A percentile compares a stretch with the other conserved stretches of the same genome.
Evolutionary conservation across 1,139 yeast species (phyloP).

Genomic region (Yarrowia galli): DNA sequence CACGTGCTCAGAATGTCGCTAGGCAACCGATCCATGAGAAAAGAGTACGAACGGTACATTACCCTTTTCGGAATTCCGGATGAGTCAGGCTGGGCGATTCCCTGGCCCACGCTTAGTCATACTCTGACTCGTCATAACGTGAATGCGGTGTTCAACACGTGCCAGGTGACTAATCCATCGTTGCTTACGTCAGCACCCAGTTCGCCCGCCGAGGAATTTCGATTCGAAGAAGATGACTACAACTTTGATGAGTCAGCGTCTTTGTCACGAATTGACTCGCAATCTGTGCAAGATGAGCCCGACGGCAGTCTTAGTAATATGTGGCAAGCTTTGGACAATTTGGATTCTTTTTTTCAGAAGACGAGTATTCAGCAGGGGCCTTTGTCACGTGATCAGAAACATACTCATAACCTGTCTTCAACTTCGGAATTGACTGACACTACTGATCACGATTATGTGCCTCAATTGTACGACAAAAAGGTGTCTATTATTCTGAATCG

Average conservation of each 20-base stretch:
- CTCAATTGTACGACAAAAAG: conserved; percentile 79
- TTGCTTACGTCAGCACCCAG: conserved; percentile 43
- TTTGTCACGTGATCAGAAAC: conserved; percentile 44
- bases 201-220: conserved; percentile 47
- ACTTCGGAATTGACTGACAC: conserved; percentile 56
- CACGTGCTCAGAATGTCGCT: conserved; percentile 91
- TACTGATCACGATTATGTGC: conserved; percentile 60
- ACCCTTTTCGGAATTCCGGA: conserved; percentile 95
- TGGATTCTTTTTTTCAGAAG: conserved; percentile 89
- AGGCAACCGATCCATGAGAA: conserved; percentile 78
- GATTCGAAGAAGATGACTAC: conserved; percentile 65
- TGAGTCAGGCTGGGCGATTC: conserved; percentile 97
- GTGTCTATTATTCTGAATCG: conserved; percentile 77
- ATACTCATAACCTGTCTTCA: conserved; percentile 52
- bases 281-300: conserved; percentile 43
- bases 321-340: conserved; percentile 95
- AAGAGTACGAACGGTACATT: conserved; percentile 84
- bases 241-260: conserved; percentile 59
- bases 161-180: conserved; percentile 55
- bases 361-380: conserved; percentile 54
- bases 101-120: conserved; percentile 91
- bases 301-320: conserved; percentile 81
- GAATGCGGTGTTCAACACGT: conserved; percentile 92
- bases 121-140: conserved; percentile 90
- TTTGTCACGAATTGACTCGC: conserved; percentile 49